Conservation (phyloP, 768 basidiomycete genomes). For the Polyporus arcularius region DNA sequence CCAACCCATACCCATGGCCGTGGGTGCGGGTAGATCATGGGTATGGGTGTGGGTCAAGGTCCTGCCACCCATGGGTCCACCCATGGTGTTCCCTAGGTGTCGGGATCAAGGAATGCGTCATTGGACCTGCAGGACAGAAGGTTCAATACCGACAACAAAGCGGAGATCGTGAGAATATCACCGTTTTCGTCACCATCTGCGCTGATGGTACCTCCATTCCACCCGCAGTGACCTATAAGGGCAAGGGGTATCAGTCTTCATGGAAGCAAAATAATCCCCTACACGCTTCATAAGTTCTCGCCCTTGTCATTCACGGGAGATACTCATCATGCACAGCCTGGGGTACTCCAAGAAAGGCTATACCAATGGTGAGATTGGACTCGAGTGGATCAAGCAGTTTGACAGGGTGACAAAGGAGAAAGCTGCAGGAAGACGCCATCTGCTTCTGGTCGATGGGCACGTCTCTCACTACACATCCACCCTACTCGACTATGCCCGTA, state of each 20-base stretch:
- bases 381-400: conserved; percentile 42
- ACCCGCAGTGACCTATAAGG: conserved; percentile 46
- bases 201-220: conserved; percentile 39
- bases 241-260: conserved; percentile 33
- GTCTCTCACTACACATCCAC: conserved; percentile 41
- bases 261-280: conserved; percentile 45
- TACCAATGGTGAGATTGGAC: conserved; percentile 39
- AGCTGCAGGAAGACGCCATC: conserved; percentile 26
- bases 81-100: conserved; percentile 7
- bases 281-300: conserved; percentile 37
- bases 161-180: conserved; percentile 40
- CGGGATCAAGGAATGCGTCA: conserved; percentile 31
- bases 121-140: conserved; percentile 27
- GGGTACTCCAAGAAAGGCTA: conserved; percentile 34
- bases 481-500: conserved; percentile 41
- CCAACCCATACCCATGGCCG: too few species aligned
- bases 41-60: too few species aligned
- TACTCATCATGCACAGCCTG: conserved; percentile 8
- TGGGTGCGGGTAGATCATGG: too few species aligned
- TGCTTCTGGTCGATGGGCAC: conserved; percentile 50
- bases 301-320: background rate
- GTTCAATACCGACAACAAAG: conserved; percentile 36
- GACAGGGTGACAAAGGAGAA: conserved; percentile 40
- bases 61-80: too few species aligned
- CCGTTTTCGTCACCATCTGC: conserved; percentile 44